Base-by-base conservation (phyloP, 192 early-diverging fungal species). In the Cladochytrium replicatum region DNA sequence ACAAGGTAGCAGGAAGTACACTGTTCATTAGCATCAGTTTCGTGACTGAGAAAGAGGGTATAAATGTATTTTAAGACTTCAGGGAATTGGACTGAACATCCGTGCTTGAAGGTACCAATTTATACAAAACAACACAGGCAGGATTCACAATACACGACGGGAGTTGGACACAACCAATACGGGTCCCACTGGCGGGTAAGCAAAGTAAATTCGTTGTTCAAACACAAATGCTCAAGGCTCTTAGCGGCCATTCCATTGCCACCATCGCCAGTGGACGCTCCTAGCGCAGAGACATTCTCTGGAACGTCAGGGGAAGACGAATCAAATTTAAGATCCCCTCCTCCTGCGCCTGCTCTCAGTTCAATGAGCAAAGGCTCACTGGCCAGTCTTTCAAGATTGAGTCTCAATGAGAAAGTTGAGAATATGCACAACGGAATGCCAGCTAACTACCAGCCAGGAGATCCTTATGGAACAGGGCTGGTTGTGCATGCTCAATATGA, bases 351-450 rank as follows among this genome's bases (percentile, higher is more conserved):
- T 32, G 28, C 15, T 5, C 50, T 13, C 64, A 17, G 40, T 13
- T 11, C 47, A 55, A 21, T 30, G 46, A 23, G 45, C 52, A 30
- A 67, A 67, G 29, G 45, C 51, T 5, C 46, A 54, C 29, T 58
- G 58, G 21, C 38, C 38, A 7, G 13, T 37, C 13, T 13, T 37
- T 66, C 67, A 5, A 50, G 56, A 11, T 48, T 75, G 17, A 61
- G 63, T 0, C 37, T 76, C 24, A 52, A 60, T 41, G 61, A 76
- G 46, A 27, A 51, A 22, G 58, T 68, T 24, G 54, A 63, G 26
- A 76, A 76, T 54, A 76, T 76, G 74, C 69, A 76, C 55, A 50
- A 65, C 23, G 74, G 74, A 2, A 55, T 65, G 37, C 69, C 74
- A 1, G 74, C 74, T 13, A 51, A 66, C 49, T 58, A 69, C 39